Base-by-base conservation (phyloP, 116 monocot genomes). In the Posidonia oceanica region DNA sequence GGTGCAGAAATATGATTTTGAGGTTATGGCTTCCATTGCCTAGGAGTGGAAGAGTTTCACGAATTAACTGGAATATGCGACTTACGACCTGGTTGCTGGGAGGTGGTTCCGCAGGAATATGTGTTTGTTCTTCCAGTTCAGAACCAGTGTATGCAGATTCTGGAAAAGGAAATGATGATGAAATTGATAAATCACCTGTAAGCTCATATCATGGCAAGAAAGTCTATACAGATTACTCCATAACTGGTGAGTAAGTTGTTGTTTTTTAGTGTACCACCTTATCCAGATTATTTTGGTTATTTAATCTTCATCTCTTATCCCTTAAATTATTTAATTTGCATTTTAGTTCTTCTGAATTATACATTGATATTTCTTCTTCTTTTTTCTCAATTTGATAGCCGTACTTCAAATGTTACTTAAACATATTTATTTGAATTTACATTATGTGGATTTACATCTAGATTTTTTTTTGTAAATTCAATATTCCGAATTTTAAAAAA, bases 171-270 rank as follows among this genome's bases (percentile, higher is more conserved):
- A 62, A 76, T 29, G 79, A 78, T 68, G 62, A 78, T 64, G 73
- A 69, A n/a, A 6, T n/a, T 53, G 71, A 61, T 71, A 22, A 56
- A 54, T 79, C 80, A 62, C 66, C 68, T 23, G 10, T 58, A 18
- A 70, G 65, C 29, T 52, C 70, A 39, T 85, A 85, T 68, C 83
- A 91, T 80, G 91, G 96, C 29, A 96, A 91, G 78, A 81, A 83
- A 73, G 77, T 91, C 18, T 73, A 87, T 61, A 89, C 76, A 52
- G 82, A 91, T 74, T 96, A 89, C 72, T 78, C 85, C 17, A 76
- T 96, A 53, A 91, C 82, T 54, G 91, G 96, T 91, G 61, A 77
- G 77, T 7, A 7, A 7, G 7, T 48, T 48, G 0, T 44, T 44
- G 48, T 48, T 48, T 8, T 22, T 18, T 68, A 22, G 8, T 59